Conservation (phyloP, 768 basidiomycete genomes). For the Kwoniella dendrophila region DNA sequence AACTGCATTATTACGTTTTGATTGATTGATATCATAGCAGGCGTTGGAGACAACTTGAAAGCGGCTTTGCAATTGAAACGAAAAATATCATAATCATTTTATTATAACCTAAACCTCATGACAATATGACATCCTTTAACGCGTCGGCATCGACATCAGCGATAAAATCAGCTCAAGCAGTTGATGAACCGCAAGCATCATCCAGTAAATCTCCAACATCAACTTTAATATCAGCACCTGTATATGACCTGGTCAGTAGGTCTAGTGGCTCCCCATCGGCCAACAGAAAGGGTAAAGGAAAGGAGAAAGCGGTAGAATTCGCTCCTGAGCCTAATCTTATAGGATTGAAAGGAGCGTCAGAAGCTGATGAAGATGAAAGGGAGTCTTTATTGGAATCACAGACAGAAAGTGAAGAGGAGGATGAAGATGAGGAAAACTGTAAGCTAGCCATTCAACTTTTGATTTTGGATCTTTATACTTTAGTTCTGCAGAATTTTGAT, state of each 20-base stretch:
- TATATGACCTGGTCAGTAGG: neutral
- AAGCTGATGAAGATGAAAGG: conserved; percentile 7
- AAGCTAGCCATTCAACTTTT: too few relatives aligned
- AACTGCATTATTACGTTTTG: too few relatives aligned
- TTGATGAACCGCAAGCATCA: neutral
- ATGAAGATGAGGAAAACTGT: conserved; percentile 23
- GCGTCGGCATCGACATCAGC: neutral
- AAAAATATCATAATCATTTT: neutral
- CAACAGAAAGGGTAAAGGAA: conserved; percentile 12
- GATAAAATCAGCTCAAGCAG: neutral
- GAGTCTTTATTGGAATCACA: conserved; percentile 1
- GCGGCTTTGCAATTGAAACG: too few relatives aligned
- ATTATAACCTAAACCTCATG: neutral
- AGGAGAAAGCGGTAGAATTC: neutral
- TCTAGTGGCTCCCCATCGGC: neutral
- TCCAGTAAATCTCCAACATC: neutral
- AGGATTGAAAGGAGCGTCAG: neutral
- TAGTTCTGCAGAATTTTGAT: too few relatives aligned
- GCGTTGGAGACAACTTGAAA: too few relatives aligned
- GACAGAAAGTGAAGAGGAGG: conserved; percentile 15
- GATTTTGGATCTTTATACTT: too few relatives aligned
- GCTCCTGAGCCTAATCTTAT: neutral
- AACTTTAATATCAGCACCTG: neutral
- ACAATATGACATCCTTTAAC: conserved; percentile 11
- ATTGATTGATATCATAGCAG: too few relatives aligned